These are phyloP conservation scores for Didymosphaeria variabile DNA, from an alignment of 2,329 filamentous ascomycete genomes.

Conservation along the genomic window DNA sequence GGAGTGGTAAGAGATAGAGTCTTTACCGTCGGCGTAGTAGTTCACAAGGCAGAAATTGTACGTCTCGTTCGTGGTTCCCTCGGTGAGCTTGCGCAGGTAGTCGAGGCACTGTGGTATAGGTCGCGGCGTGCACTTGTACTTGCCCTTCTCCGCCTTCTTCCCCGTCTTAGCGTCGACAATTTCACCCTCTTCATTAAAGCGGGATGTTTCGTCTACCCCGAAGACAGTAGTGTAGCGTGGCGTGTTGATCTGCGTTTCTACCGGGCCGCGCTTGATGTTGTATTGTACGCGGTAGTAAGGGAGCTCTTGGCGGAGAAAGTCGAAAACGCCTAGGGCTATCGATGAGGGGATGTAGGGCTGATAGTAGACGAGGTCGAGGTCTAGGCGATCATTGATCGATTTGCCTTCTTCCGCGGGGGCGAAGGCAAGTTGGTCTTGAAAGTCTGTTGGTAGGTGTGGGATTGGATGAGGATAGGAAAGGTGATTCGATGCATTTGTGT, in stretches of 20 bases:
- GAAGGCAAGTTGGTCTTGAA: conserved; percentile 54
- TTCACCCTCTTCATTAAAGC: conserved; percentile 56
- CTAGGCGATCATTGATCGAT: conserved; percentile 70
- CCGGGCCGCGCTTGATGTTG: conserved; percentile 71
- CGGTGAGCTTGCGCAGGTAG: conserved; percentile 67
- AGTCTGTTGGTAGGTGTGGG: conserved; percentile 55
- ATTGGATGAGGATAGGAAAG: conserved; percentile 63
- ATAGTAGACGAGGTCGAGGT: conserved; percentile 79
- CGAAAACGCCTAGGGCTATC: conserved; percentile 68
- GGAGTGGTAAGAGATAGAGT: conserved; percentile 81
- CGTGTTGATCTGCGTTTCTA: conserved; percentile 69
- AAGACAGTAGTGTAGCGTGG: conserved; percentile 70
- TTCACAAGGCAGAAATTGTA: conserved; percentile 87
- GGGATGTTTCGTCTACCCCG: conserved; percentile 69
- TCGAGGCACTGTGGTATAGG: conserved; percentile 77
- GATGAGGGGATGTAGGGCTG: conserved; percentile 73
- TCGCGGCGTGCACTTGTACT: conserved; percentile 70
- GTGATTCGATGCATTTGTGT: conserved; percentile 52
- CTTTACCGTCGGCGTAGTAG: conserved; percentile 79
- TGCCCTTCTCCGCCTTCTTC: conserved; percentile 52
- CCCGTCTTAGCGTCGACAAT: conserved; percentile 56
- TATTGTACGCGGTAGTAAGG: conserved; percentile 82
- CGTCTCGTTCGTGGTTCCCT: conserved; percentile 69
- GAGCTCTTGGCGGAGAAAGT: conserved; percentile 74
- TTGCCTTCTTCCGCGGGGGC: conserved; percentile 63